Evolutionary conservation across 139 green algal species (phyloP).

Genomic region (Chlorella sp.): DNA sequence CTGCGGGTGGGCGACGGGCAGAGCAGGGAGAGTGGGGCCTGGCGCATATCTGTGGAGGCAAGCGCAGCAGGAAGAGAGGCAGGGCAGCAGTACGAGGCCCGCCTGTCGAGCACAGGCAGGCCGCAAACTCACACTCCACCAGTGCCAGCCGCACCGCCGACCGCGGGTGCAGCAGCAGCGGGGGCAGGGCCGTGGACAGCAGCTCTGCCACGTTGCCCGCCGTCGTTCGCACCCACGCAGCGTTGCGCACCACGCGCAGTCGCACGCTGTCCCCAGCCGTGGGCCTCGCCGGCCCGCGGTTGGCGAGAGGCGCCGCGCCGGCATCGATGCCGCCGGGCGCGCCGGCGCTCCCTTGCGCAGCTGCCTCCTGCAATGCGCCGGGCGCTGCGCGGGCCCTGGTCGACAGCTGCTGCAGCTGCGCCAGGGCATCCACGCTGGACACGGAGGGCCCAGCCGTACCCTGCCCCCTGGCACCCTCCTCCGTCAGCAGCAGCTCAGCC

Average conservation of each 20-base stretch:
- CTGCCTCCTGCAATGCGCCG: too few species aligned
- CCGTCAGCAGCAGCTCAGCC: not conserved
- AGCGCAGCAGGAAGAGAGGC: not conserved
- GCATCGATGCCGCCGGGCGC: too few species aligned
- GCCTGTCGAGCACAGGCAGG: not conserved
- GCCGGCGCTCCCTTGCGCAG: too few species aligned
- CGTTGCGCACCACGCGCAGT: slow-evolving; percentile 38
- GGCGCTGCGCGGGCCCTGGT: too few species aligned
- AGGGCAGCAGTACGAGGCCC: not conserved
- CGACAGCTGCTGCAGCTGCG: slow-evolving; percentile 8
- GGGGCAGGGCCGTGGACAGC: slow-evolving; percentile 56
- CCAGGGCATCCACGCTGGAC: slow-evolving; percentile 28
- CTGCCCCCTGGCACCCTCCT: not conserved
- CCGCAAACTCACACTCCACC: slow-evolving; percentile 13
- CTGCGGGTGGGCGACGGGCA: slow-evolving; percentile 15
- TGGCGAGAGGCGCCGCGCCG: too few species aligned
- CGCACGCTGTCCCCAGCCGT: too few species aligned
- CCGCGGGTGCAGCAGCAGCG: slow-evolving; percentile 49
- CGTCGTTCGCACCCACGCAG: slow-evolving; percentile 52
- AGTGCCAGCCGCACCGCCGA: slow-evolving; percentile 56
- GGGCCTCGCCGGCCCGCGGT: too few species aligned
- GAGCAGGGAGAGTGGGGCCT: too few species aligned
- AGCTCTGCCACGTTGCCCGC: slow-evolving; percentile 43
- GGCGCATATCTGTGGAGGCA: not conserved
- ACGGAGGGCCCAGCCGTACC: not conserved